A percentile compares a stretch with the other conserved stretches of the same genome.
phyloP scores from a whole-genome alignment of 441 rosid genomes.

The Adansonia grandidieri region DNA sequence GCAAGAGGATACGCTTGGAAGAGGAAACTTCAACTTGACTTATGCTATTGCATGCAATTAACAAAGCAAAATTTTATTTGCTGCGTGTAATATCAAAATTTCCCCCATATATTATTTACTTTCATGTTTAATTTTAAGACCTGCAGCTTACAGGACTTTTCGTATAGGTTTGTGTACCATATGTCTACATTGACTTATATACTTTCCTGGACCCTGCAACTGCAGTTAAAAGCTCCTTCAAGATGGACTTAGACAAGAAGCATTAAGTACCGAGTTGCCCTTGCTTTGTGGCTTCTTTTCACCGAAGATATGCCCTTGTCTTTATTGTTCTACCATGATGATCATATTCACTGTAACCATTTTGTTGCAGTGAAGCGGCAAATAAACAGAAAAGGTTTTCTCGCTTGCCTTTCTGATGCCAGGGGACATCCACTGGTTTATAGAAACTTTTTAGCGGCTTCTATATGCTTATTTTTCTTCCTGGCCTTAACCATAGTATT shows the following conservation, averaged over 20 bases:
- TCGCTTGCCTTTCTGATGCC: slow-evolving; percentile 13
- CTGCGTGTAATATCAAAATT: slow-evolving; percentile 38
- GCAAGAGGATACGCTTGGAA: slow-evolving; percentile 84
- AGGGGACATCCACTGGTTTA: background rate
- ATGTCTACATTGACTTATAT: slow-evolving; percentile 35
- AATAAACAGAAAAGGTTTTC: background rate
- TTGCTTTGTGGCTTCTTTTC: slow-evolving; percentile 22
- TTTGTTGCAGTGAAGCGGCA: background rate
- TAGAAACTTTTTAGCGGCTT: background rate
- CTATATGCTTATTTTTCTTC: background rate
- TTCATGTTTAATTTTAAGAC: slow-evolving; percentile 38
- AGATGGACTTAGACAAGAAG: slow-evolving; percentile 37
- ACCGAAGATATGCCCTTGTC: slow-evolving; percentile 5
- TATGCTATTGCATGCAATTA: slow-evolving; percentile 40
- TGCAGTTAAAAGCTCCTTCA: slow-evolving; percentile 27
- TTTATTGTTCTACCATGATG: background rate
- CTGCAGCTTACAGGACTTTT: slow-evolving; percentile 48
- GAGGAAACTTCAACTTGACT: slow-evolving; percentile 60
- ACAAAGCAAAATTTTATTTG: slow-evolving; percentile 39
- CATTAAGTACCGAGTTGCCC: slow-evolving; percentile 34
- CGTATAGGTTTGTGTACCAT: slow-evolving; percentile 52
- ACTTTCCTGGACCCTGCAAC: slow-evolving; percentile 34
- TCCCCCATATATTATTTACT: slow-evolving; percentile 29
- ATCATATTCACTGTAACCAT: background rate
- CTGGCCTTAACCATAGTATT: background rate